phyloP scores from a whole-genome alignment of 2,329 filamentous ascomycete species.

The Aspergillus sp. region DNA sequence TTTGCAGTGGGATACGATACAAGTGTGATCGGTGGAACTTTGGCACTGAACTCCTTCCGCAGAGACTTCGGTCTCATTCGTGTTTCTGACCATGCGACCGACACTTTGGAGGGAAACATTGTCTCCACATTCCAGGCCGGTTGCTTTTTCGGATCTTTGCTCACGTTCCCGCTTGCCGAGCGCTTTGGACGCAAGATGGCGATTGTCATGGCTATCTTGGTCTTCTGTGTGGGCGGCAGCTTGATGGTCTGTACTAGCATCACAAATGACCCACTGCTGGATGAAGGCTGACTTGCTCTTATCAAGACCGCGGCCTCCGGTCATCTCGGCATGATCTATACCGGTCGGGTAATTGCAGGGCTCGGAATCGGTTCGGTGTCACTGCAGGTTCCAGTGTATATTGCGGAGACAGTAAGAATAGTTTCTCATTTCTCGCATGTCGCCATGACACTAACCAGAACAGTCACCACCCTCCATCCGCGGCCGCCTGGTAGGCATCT shows the following conservation, averaged over 20 bases:
- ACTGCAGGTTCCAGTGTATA: slow-evolving; percentile 10
- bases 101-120: slow-evolving; percentile 54
- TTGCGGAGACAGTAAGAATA: slow-evolving; percentile 24
- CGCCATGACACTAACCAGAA: slow-evolving; percentile 45
- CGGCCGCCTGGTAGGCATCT: slow-evolving; percentile 58
- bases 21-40: slow-evolving; percentile 9
- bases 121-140: slow-evolving; percentile 79
- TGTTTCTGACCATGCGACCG: slow-evolving; percentile 1
- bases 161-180: slow-evolving; percentile 63
- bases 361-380: slow-evolving; percentile 10
- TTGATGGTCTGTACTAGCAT: slow-evolving; percentile 1
- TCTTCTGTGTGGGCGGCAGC: slow-evolving; percentile 62
- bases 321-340: slow-evolving; percentile 7
- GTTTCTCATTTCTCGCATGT: slow-evolving; percentile 46
- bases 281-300: background rate
- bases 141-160: slow-evolving; percentile 71
- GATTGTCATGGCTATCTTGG: slow-evolving; percentile 57
- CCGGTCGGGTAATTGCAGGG: slow-evolving; percentile 6
- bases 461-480: slow-evolving; percentile 56
- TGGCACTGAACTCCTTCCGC: slow-evolving; percentile 9
- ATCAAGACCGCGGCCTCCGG: slow-evolving; percentile 3
- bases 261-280: no score
- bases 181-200: slow-evolving; percentile 64
- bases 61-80: slow-evolving; percentile 9
- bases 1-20: slow-evolving; percentile 12